Evolutionary conservation across 106 monocot species (phyloP).

Genomic region (Platanthera zijinensis): DNA sequence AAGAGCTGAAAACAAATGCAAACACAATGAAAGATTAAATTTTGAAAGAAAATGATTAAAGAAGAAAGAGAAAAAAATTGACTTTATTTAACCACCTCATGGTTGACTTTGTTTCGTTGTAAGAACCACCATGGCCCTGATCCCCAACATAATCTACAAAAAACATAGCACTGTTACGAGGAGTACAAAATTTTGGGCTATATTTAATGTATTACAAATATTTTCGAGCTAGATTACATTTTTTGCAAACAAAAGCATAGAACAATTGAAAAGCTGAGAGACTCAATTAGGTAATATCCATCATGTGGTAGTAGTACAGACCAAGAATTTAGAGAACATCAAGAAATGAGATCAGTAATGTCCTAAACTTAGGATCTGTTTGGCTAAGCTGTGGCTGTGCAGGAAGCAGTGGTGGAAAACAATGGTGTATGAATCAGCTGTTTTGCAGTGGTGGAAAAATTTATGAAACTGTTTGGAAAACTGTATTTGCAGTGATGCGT

Average conservation of each 20-base stretch:
- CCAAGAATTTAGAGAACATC: not conserved
- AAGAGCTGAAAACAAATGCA: not conserved
- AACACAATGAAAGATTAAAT: not conserved
- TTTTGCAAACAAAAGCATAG: not conserved
- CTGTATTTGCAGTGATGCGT: no score
- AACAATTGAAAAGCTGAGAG: not conserved
- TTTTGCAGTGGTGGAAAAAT: no score
- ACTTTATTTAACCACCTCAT: slow-evolving; percentile 4
- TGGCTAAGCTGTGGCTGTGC: no score
- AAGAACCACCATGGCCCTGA: slow-evolving; percentile 12
- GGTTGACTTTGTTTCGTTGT: not conserved
- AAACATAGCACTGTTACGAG: not conserved
- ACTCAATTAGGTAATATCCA: not conserved
- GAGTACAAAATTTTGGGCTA: not conserved
- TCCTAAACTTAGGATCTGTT: not conserved
- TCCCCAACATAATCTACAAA: slow-evolving; percentile 11
- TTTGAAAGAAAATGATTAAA: not conserved
- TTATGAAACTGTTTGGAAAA: no score
- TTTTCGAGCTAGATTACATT: not conserved
- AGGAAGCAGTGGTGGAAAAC: no score
- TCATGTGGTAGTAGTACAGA: not conserved
- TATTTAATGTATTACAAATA: not conserved
- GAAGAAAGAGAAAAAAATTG: not conserved
- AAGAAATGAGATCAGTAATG: not conserved
- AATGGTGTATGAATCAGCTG: no score